phyloP scores from a whole-genome alignment of 805 yeast genomes.

The Candida awuae region DNA sequence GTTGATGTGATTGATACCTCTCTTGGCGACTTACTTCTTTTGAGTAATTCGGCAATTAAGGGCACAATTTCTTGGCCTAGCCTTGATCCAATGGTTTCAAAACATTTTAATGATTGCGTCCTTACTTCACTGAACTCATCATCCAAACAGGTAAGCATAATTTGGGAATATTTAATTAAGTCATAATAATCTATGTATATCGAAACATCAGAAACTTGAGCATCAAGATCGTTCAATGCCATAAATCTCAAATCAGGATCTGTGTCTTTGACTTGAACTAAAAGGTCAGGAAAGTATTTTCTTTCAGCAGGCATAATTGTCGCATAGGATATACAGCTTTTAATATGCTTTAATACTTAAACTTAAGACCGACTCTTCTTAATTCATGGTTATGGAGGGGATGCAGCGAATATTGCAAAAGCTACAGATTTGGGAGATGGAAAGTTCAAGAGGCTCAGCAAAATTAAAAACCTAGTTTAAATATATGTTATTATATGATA shows the following conservation, averaged over 20 bases:
- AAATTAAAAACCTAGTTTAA: no score
- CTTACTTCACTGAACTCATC: slow-evolving; percentile 70
- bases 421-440: neutral
- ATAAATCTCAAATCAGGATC: slow-evolving; percentile 80
- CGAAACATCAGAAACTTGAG: slow-evolving; percentile 29
- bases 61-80: slow-evolving; percentile 28
- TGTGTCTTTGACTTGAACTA: slow-evolving; percentile 47
- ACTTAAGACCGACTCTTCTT: no score
- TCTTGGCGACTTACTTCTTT: slow-evolving; percentile 17
- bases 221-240: slow-evolving; percentile 71
- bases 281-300: slow-evolving; percentile 23
- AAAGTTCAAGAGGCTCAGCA: neutral
- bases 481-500: no score
- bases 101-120: slow-evolving; percentile 58
- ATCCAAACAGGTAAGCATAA: slow-evolving; percentile 30
- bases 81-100: slow-evolving; percentile 27
- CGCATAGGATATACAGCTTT: no score
- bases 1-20: slow-evolving; percentile 35
- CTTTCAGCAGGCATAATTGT: neutral
- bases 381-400: no score
- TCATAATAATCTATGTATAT: slow-evolving; percentile 29
- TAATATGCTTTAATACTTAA: no score
- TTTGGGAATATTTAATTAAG: slow-evolving; percentile 24
- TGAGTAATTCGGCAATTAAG: slow-evolving; percentile 25
- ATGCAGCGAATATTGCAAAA: neutral